Evolutionary conservation across 164 flowering plant species (phyloP).

Genomic region (Annona cherimola): DNA sequence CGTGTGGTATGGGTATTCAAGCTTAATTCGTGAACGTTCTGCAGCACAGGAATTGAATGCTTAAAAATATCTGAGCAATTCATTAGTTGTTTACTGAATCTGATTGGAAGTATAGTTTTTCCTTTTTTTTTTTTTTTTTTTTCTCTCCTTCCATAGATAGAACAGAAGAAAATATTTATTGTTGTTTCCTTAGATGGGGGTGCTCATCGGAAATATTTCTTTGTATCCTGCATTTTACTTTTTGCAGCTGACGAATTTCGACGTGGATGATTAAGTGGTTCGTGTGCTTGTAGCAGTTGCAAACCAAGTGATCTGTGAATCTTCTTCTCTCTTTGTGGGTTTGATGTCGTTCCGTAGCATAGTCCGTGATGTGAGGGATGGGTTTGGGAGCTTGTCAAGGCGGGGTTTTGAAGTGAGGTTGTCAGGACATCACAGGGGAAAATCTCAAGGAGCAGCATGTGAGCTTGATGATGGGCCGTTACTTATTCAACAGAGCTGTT

Average conservation of each 20-base stretch:
- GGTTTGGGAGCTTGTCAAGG: constrained; percentile 85
- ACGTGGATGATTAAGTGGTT: neutral
- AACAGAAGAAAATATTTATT: neutral
- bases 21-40: too few relatives aligned
- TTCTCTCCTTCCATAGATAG: neutral
- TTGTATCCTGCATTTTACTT: neutral
- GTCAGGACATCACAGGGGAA: constrained; percentile 59
- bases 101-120: too few relatives aligned
- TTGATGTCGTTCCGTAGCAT: constrained; percentile 89
- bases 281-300: neutral
- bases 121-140: too few relatives aligned
- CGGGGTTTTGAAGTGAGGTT: constrained; percentile 80
- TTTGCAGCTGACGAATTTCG: neutral
- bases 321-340: constrained; percentile 1
- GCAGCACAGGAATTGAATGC: too few relatives aligned
- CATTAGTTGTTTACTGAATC: too few relatives aligned
- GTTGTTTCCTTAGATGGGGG: neutral
- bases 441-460: constrained; percentile 63
- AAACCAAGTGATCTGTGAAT: neutral
- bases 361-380: constrained; percentile 85
- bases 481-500: constrained; percentile 55
- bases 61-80: too few relatives aligned
- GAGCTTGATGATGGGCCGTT: constrained; percentile 52
- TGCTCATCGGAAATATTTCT: neutral
- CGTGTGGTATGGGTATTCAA: too few relatives aligned